Conservation (phyloP, 2,329 filamentous ascomycete species). For the Trichoderma simmonsii region DNA sequence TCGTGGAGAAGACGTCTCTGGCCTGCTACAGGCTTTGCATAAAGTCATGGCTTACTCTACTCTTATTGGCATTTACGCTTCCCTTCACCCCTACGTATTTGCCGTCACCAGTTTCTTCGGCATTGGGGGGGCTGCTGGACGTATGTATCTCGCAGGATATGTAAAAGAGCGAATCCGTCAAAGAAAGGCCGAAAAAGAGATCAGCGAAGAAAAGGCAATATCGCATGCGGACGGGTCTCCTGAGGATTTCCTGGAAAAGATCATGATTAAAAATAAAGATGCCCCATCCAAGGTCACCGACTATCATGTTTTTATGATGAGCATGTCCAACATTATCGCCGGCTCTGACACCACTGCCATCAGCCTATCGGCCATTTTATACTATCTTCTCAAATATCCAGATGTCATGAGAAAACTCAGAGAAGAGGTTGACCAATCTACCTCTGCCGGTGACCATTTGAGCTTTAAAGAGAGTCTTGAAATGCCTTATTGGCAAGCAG, state of each 20-base stretch:
- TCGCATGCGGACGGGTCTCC: background rate
- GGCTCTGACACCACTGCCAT: constrained; percentile 48
- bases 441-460: constrained; percentile 14
- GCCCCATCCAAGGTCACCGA: constrained; percentile 16
- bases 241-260: constrained; percentile 20
- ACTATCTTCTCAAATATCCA: constrained; percentile 39
- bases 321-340: constrained; percentile 36
- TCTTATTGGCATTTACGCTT: constrained; percentile 25
- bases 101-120: constrained; percentile 21
- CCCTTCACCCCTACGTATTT: constrained; percentile 23
- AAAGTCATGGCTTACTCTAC: constrained; percentile 25
- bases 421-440: constrained; percentile 25
- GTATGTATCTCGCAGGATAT: constrained; percentile 28
- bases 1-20: constrained; percentile 41
- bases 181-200: constrained; percentile 21
- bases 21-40: constrained; percentile 34
- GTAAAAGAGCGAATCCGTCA: constrained; percentile 30
- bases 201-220: background rate
- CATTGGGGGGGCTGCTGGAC: constrained; percentile 24
- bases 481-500: constrained; percentile 52
- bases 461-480: constrained; percentile 41
- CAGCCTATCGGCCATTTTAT: constrained; percentile 43
- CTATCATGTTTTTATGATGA: constrained; percentile 20
- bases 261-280: constrained; percentile 17
- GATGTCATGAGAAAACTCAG: constrained; percentile 24